Evolutionary conservation across 78 protist species (phyloP), one percentile per base, ranked within the genome.

Genomic region (Thecamonas trahens): DNA sequence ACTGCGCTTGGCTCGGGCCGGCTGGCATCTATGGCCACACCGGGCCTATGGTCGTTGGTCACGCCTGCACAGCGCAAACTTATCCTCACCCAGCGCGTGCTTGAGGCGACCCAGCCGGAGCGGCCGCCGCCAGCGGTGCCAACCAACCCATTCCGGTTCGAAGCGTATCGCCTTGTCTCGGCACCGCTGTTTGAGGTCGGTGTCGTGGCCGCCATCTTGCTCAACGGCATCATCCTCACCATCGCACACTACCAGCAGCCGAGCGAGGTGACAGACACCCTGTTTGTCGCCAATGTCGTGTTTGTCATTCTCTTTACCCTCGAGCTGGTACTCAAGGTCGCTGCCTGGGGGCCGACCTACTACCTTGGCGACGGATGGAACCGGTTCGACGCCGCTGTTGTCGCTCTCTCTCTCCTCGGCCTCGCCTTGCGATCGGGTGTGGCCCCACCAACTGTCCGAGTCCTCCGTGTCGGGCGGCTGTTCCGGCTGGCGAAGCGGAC

Each of bases 281-380:
- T 52, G 28, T 0, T 0, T 17, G 17, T 11, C 13, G 7, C 29
- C 15, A 40, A 75, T 54, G 0, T 22, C 44, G 31, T 24, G 22
- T 76, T 42, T 44, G 7, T 9, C 26, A 1, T 0, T 20, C 2
- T 67, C 52, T 75, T 75, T 58, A 3, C 40, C 17, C 26, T 57
- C 60, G 80, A 75, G 39, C 73, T 62, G 9, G 35, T 28, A 8
- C 13, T 75, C 37, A 75, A 75, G 54, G 1, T 74, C 13, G 1
- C 20, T 32, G 55, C 24, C n/a, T 20, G 20, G 49, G 8, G 3
- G 14, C 49, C 24, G 5, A 35, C 9, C 8, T 5, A 9, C 47
- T 72, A 72, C 69, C 42, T 72, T 40, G 2, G n/a, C 22, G 17
- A 35, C 40, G 34, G 39, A 4, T 72, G 77, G 77, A 72, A 72